Percentiles rank a stretch among this genome's conserved stretches.
These are phyloP conservation scores for Emergomyces pasteurianus DNA, from an alignment of 2,329 filamentous ascomycete genomes.

Conservation along the genomic window DNA sequence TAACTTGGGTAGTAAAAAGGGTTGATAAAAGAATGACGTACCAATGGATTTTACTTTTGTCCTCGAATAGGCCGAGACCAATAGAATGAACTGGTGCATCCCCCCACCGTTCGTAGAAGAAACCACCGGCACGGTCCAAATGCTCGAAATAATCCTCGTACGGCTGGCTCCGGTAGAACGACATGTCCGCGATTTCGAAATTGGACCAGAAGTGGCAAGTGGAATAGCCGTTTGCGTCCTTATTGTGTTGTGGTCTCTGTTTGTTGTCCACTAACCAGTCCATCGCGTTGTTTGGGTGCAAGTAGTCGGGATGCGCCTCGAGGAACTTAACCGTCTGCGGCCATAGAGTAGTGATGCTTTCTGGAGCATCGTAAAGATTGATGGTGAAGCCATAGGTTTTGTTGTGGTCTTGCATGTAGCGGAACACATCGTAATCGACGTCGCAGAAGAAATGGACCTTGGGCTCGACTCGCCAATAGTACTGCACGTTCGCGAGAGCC, in stretches of 20 bases:
- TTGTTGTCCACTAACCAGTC: slow-evolving; percentile 72
- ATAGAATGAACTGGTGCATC: slow-evolving; percentile 96
- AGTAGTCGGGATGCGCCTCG: slow-evolving; percentile 66
- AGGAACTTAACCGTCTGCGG: slow-evolving; percentile 92
- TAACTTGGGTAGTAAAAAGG: background rate
- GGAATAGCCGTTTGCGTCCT: slow-evolving; percentile 79
- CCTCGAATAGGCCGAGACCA: slow-evolving; percentile 82
- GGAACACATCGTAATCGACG: slow-evolving; percentile 95
- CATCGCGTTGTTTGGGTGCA: slow-evolving; percentile 75
- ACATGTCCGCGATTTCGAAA: slow-evolving; percentile 90
- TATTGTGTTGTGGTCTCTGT: slow-evolving; percentile 66
- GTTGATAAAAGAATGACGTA: slow-evolving; percentile 34
- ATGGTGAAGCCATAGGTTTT: slow-evolving; percentile 99
- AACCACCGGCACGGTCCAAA: slow-evolving; percentile 83
- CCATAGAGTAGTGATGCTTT: slow-evolving; percentile 80
- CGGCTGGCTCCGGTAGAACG: slow-evolving; percentile 77
- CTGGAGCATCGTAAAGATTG: slow-evolving; percentile 84
- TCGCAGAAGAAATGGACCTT: slow-evolving; percentile 99
- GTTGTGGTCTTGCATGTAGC: slow-evolving; percentile 95
- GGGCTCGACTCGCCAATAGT: slow-evolving; percentile 97
- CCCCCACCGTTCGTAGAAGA: slow-evolving; percentile 98
- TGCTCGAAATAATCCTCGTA: slow-evolving; percentile 97
- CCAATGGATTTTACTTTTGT: slow-evolving; percentile 86
- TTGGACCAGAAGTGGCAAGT: slow-evolving; percentile 99
- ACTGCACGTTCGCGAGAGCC: slow-evolving; percentile 66